Conservation (phyloP, 129 eudicot species). For the Helichrysum umbraculigerum region DNA sequence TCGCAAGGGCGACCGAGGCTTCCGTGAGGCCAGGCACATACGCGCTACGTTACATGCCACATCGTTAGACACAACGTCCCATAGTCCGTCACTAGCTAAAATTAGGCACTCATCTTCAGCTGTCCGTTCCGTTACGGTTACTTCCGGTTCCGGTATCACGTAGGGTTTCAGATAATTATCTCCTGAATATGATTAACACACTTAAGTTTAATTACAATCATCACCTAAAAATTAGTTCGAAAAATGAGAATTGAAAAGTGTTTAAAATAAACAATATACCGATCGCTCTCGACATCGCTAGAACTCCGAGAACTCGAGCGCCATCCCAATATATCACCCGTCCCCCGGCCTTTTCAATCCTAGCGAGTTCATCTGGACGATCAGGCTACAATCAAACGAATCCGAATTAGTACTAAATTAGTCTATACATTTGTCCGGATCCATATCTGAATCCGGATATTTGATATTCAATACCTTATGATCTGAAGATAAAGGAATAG, state of each 20-base stretch:
- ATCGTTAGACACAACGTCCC: slow-evolving; percentile 93
- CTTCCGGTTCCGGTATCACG: slow-evolving; percentile 91
- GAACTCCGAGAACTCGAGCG: slow-evolving; percentile 76
- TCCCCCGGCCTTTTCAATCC: slow-evolving; percentile 87
- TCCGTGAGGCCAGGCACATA: slow-evolving; percentile 62
- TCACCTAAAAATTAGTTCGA: background rate
- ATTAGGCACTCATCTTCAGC: slow-evolving; percentile 73
- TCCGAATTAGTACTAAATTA: background rate
- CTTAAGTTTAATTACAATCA: background rate
- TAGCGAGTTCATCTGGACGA: slow-evolving; percentile 72
- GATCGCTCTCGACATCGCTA: slow-evolving; percentile 94
- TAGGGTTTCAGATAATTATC: slow-evolving; percentile 85
- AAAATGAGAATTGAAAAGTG: background rate
- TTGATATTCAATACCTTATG: slow-evolving; percentile 53
- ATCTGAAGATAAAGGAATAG: slow-evolving; percentile 75
- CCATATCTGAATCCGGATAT: slow-evolving; percentile 10
- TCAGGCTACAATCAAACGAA: slow-evolving; percentile 63
- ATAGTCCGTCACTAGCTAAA: slow-evolving; percentile 82
- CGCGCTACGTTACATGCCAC: slow-evolving; percentile 78
- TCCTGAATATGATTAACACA: slow-evolving; percentile 24
- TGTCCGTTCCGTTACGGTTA: slow-evolving; percentile 73
- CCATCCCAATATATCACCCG: slow-evolving; percentile 97
- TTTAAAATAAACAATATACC: slow-evolving; percentile 33
- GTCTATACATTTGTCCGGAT: slow-evolving; percentile 7
- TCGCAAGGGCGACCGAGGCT: slow-evolving; percentile 46